Base-by-base conservation (phyloP, 768 basidiomycete species). In the Mycena alexandri region DNA sequence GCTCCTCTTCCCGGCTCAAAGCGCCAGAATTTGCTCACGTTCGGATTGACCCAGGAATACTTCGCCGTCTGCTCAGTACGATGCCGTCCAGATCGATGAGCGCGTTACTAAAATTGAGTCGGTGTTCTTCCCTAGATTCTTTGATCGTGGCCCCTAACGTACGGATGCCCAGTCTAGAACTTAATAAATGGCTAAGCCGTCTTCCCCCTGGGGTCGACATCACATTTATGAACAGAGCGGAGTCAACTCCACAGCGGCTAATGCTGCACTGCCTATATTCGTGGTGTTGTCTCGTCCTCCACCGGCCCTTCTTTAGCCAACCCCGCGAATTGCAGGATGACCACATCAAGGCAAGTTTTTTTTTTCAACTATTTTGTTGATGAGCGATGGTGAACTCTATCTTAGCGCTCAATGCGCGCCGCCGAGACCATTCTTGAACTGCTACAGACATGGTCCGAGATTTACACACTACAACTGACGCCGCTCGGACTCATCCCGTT, bases 261-360 rank as follows among this genome's bases (percentile, higher is more conserved):
- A 77, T 77, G 71, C 72, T 83, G 34, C 79, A 83, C 57, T 72
- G 75, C 51, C 63, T 72, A 43, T 80, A 78, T 61, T 77, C 78
- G 73, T 82, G 80, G 76, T 65, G 77, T 24, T 72, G 75, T 44
- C 79, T 83, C 29, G 73, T 82, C 11, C 78, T 84, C 0, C 79
- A 83, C 54, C 76, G 81, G 6, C 82, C 81, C 9, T 69, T 72
- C 29, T 72, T 69, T 54, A 52, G 50, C 46, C 14, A 52, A 55
- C 5, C 8, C 64, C 9, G 41, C 34, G 12, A 5, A 5, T 24
- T 55, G 29, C 62, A n/a, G 67, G 38, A 69, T 16, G 65, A 72
- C 41, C 71, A 72, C 54, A 57, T 59, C 65, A 72, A 72, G 68
- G 68, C 69, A 38, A 6, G 42, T 61, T 13, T 24, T 14, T 13